Base-by-base conservation (phyloP, 192 early-diverging fungal genomes). In the Endogone sp. region DNA sequence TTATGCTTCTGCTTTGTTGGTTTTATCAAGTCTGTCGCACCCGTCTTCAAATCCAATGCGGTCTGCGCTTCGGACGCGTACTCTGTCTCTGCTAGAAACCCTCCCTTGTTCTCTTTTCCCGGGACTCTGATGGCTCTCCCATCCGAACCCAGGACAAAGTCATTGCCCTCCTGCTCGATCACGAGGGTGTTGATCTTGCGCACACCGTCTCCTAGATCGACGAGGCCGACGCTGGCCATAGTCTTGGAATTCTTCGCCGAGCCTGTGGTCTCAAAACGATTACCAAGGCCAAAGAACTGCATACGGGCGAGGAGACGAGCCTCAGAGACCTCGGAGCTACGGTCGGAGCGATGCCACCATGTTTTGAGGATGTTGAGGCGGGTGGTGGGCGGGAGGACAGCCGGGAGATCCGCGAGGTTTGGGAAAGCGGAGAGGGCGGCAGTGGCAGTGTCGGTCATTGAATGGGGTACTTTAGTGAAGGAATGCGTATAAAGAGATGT, bases 171-270 rank as follows among this genome's bases (percentile, higher is more conserved):
- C 66, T 84, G 85, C 56, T 85, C 85, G 60, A 88, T 83, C 27
- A 86, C 70, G 2, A 89, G 74, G 1, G 88, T 89, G 67, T 89
- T 89, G 71, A 89, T 88, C 11, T 67, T 62, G 16, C 82, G 64
- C 27, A 77, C 77, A 44, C 83, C 74, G 21, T 74, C 75, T 49
- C 73, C 79, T 29, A 86, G 67, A n/a, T 86, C 81, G 3, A 88
- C 88, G 24, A 80, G 76, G 9, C 83, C 86, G 1, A 86, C 81
- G n/a, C 81, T 76, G 29, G 86, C 85, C 11, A 68, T 71, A 0
- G 81, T 74, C 28, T 71, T 68, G 3, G 68, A 69, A 27, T 58
- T 68, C 2, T 66, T 23, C 3, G 30, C 54, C 22, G 72, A 62
- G 65, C 28, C 56, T 3, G 66, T 62, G 11, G 73, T 78, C 49